Evolutionary conservation across 2,329 filamentous ascomycete genomes (phyloP).

Genomic region (Cyphellophora attinorum): DNA sequence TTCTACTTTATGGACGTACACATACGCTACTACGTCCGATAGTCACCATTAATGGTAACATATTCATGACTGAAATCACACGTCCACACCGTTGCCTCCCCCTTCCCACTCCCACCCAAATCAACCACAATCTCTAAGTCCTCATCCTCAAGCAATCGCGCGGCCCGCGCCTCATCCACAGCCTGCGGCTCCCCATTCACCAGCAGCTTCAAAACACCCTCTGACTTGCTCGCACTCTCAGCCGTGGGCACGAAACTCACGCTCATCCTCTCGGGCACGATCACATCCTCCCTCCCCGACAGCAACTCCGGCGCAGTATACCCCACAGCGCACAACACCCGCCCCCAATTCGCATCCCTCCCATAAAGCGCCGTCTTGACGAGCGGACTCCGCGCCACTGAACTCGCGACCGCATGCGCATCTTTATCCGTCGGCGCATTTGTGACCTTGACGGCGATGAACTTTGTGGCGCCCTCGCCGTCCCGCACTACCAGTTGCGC

Average conservation of each 20-base stretch:
- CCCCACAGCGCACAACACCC: constrained; percentile 87
- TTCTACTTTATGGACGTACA: too few relatives aligned
- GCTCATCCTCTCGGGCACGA: constrained; percentile 47
- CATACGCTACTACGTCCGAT: constrained; percentile 41
- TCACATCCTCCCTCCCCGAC: constrained; percentile 21
- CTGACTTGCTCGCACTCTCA: constrained; percentile 32
- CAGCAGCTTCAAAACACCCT: constrained; percentile 43
- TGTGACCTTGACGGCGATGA: constrained; percentile 80
- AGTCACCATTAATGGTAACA: constrained; percentile 61
- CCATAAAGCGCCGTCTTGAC: constrained; percentile 98
- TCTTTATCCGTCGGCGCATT: constrained; percentile 60
- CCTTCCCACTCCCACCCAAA: constrained; percentile 37
- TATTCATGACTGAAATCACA: constrained; percentile 63
- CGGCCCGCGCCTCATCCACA: constrained; percentile 52
- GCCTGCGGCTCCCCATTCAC: constrained; percentile 52
- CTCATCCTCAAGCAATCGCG: constrained; percentile 50
- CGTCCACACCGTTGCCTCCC: constrained; percentile 54
- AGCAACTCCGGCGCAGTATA: too few relatives aligned
- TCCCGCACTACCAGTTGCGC: constrained; percentile 91
- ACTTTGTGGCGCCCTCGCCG: constrained; percentile 95
- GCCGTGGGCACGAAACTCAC: constrained; percentile 53
- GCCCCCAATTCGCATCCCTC: constrained; percentile 96
- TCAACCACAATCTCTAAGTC: constrained; percentile 53
- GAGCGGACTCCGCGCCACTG: constrained; percentile 82
- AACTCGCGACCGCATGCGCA: constrained; percentile 70